Percentiles rank a stretch among this genome's conserved stretches.
Conservation (phyloP, 257 asterid species). For the Penstemon barbatus region DNA sequence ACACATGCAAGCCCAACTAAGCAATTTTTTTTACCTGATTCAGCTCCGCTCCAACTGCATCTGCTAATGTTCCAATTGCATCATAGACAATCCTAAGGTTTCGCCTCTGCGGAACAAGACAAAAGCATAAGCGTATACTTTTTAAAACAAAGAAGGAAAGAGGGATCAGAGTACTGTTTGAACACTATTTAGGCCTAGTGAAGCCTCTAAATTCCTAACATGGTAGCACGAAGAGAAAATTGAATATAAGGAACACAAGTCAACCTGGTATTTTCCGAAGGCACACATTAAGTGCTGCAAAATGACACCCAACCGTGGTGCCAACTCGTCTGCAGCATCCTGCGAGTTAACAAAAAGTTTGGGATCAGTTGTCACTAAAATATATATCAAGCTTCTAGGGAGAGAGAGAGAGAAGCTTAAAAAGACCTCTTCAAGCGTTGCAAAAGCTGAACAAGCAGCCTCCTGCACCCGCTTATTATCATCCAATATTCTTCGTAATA, state of each 20-base stretch:
- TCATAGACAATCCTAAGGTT: constrained; percentile 91
- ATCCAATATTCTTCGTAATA: constrained; percentile 85
- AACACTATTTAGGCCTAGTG: neutral
- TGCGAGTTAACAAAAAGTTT: constrained; percentile 31
- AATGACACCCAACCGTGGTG: constrained; percentile 63
- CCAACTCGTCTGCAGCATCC: constrained; percentile 88
- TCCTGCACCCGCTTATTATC: constrained; percentile 98
- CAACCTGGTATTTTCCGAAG: constrained; percentile 90
- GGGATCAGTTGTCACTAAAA: constrained; percentile 9
- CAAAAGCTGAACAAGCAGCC: constrained; percentile 99
- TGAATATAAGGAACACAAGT: constrained; percentile 2
- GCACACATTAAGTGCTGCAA: constrained; percentile 88
- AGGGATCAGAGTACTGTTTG: neutral
- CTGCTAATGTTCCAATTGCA: constrained; percentile 94
- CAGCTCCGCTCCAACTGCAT: constrained; percentile 89
- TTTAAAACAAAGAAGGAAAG: constrained; percentile 5
- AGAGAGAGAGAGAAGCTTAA: neutral
- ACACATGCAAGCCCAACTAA: neutral
- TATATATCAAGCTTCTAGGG: neutral
- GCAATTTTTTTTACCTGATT: constrained; percentile 60
- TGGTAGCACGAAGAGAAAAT: constrained; percentile 15
- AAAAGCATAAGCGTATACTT: neutral
- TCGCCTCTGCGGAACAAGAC: constrained; percentile 57
- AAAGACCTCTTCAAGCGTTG: constrained; percentile 94
- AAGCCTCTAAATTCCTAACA: constrained; percentile 18